Percentiles rank a stretch among this genome's conserved stretches.
Evolutionary conservation across 2,329 filamentous ascomycete genomes (phyloP).

Genomic region (Ophiocordyceps polyrhachis-furcata): DNA sequence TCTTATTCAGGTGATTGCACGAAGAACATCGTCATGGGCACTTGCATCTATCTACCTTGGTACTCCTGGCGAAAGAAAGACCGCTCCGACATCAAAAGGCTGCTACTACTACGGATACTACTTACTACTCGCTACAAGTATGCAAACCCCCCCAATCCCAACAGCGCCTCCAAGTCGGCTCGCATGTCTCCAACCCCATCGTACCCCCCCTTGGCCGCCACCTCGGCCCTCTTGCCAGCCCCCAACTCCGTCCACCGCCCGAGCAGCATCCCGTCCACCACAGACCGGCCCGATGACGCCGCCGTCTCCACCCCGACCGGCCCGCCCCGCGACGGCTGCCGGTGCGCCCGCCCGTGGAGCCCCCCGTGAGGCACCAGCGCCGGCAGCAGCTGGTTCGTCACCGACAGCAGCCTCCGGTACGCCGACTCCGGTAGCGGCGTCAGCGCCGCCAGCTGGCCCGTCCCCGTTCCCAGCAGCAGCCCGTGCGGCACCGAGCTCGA

Average conservation of each 20-base stretch:
- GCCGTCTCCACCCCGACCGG: slow-evolving; percentile 35
- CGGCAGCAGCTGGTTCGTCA: slow-evolving; percentile 63
- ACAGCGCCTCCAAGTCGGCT: slow-evolving; percentile 45
- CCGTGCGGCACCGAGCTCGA: slow-evolving; percentile 15
- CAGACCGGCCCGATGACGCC: slow-evolving; percentile 36
- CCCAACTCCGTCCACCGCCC: slow-evolving; percentile 59
- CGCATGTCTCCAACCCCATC: slow-evolving; percentile 45
- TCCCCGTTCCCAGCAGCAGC: slow-evolving; percentile 54
- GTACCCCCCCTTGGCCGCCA: slow-evolving; percentile 55
- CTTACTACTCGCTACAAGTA: no score
- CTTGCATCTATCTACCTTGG: no score
- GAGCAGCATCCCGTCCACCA: slow-evolving; percentile 65
- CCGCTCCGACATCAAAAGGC: no score
- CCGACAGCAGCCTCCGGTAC: slow-evolving; percentile 67
- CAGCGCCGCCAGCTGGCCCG: slow-evolving; percentile 60
- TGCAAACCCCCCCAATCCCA: slow-evolving; percentile 44
- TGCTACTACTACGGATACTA: no score
- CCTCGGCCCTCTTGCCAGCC: slow-evolving; percentile 50
- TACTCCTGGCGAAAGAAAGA: no score
- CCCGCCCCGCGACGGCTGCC: slow-evolving; percentile 26
- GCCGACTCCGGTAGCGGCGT: slow-evolving; percentile 59
- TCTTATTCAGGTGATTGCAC: no score
- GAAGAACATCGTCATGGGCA: no score
- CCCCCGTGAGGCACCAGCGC: slow-evolving; percentile 60
- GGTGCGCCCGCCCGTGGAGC: slow-evolving; percentile 67